Evolutionary conservation across 352 stramenopile species (phyloP).

Genomic region (Pythium angustatum): DNA sequence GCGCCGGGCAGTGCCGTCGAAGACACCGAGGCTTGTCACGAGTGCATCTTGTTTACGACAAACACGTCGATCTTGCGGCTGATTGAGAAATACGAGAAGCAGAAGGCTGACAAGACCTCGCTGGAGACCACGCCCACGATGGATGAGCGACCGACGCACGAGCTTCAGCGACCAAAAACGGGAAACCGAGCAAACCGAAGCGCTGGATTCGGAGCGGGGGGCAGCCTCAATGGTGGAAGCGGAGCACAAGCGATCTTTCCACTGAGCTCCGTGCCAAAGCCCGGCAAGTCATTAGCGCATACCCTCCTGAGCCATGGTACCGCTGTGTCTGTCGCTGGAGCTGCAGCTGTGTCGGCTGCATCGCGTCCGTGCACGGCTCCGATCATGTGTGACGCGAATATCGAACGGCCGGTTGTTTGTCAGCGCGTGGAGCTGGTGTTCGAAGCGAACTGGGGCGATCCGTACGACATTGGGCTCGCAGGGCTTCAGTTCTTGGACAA

Average conservation of each 20-base stretch:
- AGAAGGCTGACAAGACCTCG: constrained; percentile 27
- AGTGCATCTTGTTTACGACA: constrained; percentile 87
- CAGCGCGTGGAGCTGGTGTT: constrained; percentile 54
- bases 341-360: neutral
- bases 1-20: constrained; percentile 63
- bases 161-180: constrained; percentile 52
- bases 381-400: constrained; percentile 45
- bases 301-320: constrained; percentile 11
- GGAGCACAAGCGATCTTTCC: constrained; percentile 26
- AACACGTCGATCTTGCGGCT: constrained; percentile 68
- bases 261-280: constrained; percentile 46
- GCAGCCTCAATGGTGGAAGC: neutral
- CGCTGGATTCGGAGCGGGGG: constrained; percentile 10
- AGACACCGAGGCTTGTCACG: constrained; percentile 63
- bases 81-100: constrained; percentile 84
- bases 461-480: constrained; percentile 61
- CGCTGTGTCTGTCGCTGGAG: neutral
- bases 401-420: constrained; percentile 47
- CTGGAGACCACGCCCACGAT: constrained; percentile 1
- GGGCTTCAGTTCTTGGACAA: constrained; percentile 63
- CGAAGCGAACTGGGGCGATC: constrained; percentile 73
- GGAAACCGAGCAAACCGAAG: constrained; percentile 44
- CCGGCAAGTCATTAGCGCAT: constrained; percentile 25
- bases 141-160: neutral
- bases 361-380: constrained; percentile 62